These are phyloP conservation scores for Aspergillus saccharolyticus DNA, from an alignment of 495 filamentous ascomycete genomes.

Conservation along the genomic window DNA sequence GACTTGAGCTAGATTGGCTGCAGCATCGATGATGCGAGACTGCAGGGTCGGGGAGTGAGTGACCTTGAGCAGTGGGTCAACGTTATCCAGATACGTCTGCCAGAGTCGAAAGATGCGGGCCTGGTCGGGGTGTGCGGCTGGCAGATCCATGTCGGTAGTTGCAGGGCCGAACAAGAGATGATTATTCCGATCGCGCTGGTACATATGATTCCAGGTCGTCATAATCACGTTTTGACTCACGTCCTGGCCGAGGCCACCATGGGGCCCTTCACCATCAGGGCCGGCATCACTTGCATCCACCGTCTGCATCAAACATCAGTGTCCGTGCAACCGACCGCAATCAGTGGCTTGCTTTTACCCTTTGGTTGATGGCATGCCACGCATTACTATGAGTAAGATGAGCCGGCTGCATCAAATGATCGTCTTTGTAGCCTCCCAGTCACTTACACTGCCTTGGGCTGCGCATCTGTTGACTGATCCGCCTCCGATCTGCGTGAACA, in stretches of 20 bases:
- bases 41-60: constrained; percentile 50
- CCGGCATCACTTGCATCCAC: constrained; percentile 17
- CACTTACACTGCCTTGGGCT: constrained; percentile 28
- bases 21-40: constrained; percentile 36
- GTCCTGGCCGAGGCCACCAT: neutral
- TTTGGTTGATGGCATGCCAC: constrained; percentile 46
- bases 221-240: constrained; percentile 31
- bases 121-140: constrained; percentile 43
- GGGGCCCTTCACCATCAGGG: constrained; percentile 13
- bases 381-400: constrained; percentile 31
- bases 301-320: neutral
- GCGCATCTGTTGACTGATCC: constrained; percentile 9
- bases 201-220: constrained; percentile 41
- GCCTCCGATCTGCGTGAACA: constrained; percentile 14
- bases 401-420: neutral
- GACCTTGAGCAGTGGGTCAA: constrained; percentile 51
- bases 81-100: constrained; percentile 48
- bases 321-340: neutral
- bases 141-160: constrained; percentile 37
- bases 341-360: constrained; percentile 26
- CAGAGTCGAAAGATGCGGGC: constrained; percentile 40
- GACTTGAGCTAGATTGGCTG: constrained; percentile 18
- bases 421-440: constrained; percentile 18
- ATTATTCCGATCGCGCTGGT: constrained; percentile 25
- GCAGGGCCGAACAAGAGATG: constrained; percentile 45